Percentiles rank a stretch among this genome's conserved stretches.
These are phyloP conservation scores for Lactuca saligna DNA, from an alignment of 129 eudicot species.

Conservation along the genomic window DNA sequence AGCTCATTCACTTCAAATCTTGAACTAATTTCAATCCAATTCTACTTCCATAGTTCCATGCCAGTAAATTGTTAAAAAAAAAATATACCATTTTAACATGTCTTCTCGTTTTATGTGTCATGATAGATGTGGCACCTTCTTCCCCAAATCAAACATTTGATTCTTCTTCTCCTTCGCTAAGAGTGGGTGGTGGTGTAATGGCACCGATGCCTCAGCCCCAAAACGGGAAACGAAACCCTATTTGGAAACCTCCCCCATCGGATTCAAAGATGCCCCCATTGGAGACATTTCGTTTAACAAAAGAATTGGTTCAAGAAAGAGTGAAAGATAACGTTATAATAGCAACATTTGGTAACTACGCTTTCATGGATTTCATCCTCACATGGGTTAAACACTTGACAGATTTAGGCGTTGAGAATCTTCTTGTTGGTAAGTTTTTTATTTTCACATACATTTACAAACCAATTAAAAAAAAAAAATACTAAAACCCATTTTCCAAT, in stretches of 20 bases:
- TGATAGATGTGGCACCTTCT: slow-evolving; percentile 40
- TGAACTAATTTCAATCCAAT: neutral
- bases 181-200: slow-evolving; percentile 26
- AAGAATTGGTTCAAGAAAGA: slow-evolving; percentile 77
- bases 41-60: neutral
- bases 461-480: neutral
- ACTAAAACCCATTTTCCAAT: neutral
- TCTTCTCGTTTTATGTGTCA: slow-evolving; percentile 11
- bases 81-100: neutral
- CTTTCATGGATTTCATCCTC: slow-evolving; percentile 95
- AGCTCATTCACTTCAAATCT: neutral
- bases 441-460: neutral
- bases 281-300: slow-evolving; percentile 64
- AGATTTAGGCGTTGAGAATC: slow-evolving; percentile 80
- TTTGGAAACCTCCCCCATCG: slow-evolving; percentile 65
- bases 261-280: slow-evolving; percentile 79
- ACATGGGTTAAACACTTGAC: slow-evolving; percentile 97
- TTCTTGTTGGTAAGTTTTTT: slow-evolving; percentile 75
- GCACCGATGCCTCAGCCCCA: slow-evolving; percentile 33
- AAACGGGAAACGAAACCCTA: slow-evolving; percentile 31
- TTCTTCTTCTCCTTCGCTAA: slow-evolving; percentile 30
- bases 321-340: slow-evolving; percentile 78
- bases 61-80: neutral
- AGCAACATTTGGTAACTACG: slow-evolving; percentile 92
- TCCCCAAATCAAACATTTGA: slow-evolving; percentile 34